A percentile compares a stretch with the other conserved stretches of the same genome.
Evolutionary conservation across 129 eudicot species (phyloP).

Genomic region (Artemisia tridentata): DNA sequence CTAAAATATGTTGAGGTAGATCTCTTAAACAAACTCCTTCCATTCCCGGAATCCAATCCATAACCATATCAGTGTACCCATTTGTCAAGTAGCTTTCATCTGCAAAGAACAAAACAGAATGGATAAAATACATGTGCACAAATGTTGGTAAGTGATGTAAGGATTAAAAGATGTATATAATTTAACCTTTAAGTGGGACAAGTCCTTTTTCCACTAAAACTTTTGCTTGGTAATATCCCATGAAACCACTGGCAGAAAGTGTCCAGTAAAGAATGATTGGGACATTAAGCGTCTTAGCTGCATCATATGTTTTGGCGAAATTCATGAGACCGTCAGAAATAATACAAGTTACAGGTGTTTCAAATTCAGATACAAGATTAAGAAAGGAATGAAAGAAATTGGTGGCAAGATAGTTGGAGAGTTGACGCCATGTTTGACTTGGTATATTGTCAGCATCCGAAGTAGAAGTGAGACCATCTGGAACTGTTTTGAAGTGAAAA

Average conservation of each 20-base stretch:
- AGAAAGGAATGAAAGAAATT: neutral
- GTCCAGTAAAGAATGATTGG: neutral
- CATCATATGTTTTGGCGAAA: neutral
- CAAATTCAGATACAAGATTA: neutral
- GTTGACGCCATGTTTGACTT: neutral
- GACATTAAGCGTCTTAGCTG: neutral
- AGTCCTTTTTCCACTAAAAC: neutral
- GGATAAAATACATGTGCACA: neutral
- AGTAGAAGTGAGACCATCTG: too few relatives aligned
- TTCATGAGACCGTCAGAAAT: neutral
- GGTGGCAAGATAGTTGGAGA: neutral
- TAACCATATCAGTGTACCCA: neutral
- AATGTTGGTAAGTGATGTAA: neutral
- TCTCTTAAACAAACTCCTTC: neutral
- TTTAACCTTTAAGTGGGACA: slow-evolving; percentile 2
- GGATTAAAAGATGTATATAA: neutral
- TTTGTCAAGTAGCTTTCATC: neutral
- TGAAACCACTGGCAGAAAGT: slow-evolving; percentile 6
- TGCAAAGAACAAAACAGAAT: neutral
- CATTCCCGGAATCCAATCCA: neutral
- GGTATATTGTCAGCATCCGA: neutral
- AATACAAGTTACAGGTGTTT: neutral
- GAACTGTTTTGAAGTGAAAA: too few relatives aligned
- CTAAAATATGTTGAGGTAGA: neutral
- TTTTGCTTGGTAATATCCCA: slow-evolving; percentile 10